These are phyloP conservation scores for Hydnum rufescens DNA, from an alignment of 768 basidiomycete genomes.

Conservation along the genomic window DNA sequence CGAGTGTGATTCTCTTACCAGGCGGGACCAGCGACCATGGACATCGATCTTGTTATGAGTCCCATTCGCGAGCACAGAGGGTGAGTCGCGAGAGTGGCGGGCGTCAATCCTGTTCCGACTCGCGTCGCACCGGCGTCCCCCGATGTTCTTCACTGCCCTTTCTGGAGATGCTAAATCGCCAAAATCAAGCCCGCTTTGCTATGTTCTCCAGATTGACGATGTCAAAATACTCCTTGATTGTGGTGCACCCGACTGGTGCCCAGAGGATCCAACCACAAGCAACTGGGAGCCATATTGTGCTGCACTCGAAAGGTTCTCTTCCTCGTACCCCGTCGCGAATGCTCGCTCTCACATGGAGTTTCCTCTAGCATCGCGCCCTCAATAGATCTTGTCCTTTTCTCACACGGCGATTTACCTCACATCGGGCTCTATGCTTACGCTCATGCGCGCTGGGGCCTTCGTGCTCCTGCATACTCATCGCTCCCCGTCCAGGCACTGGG, in stretches of 20 bases:
- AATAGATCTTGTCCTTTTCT: slow-evolving; percentile 79
- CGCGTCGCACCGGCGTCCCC: too few species aligned
- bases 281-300: slow-evolving; percentile 48
- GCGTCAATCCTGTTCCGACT: too few species aligned
- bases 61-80: too few species aligned
- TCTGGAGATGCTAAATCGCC: slow-evolving; percentile 62
- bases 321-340: background rate
- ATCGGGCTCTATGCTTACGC: slow-evolving; percentile 89
- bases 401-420: slow-evolving; percentile 81
- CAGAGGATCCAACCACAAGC: slow-evolving; percentile 29
- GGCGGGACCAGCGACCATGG: too few species aligned
- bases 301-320: slow-evolving; percentile 12
- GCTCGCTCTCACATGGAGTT: background rate
- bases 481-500: slow-evolving; percentile 94
- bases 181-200: slow-evolving; percentile 46
- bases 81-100: too few species aligned
- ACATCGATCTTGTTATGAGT: too few species aligned
- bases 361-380: slow-evolving; percentile 30
- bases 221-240: slow-evolving; percentile 86
- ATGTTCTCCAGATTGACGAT: slow-evolving; percentile 87
- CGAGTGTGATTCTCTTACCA: too few species aligned
- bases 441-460: slow-evolving; percentile 66
- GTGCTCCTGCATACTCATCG: slow-evolving; percentile 82
- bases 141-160: slow-evolving; percentile 93
- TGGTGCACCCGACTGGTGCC: slow-evolving; percentile 75